Evolutionary conservation across 148 eudicot species (phyloP).

Genomic region (Pouteria glomerata): DNA sequence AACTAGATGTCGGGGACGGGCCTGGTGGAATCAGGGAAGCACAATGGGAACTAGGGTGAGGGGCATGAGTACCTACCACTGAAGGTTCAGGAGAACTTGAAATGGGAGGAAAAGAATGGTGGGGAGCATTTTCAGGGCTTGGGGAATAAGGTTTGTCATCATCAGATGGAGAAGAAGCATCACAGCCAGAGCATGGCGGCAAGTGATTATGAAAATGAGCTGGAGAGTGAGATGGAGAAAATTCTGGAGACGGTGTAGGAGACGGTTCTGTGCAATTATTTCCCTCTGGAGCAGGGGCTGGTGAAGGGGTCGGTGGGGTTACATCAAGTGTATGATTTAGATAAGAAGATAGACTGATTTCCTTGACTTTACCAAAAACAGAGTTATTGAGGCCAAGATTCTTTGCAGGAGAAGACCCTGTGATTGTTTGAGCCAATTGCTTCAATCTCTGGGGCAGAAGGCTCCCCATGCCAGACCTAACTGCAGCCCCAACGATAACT

Average conservation of each 20-base stretch:
- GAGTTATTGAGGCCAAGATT: conserved; percentile 60
- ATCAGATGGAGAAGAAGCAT: conserved; percentile 17
- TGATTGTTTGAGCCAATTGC: conserved; percentile 54
- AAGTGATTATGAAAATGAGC: conserved; percentile 2
- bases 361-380: conserved; percentile 62
- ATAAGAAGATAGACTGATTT: conserved; percentile 45
- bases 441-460: conserved; percentile 48
- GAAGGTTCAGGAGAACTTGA: conserved; percentile 25
- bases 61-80: background rate
- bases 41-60: conserved; percentile 9
- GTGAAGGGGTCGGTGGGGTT: conserved; percentile 37
- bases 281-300: conserved; percentile 31
- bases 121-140: conserved; percentile 4
- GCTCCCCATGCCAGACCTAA: conserved; percentile 32
- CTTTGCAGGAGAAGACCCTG: conserved; percentile 27
- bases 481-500: conserved; percentile 47
- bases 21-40: conserved; percentile 17
- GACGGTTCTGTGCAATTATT: conserved; percentile 16
- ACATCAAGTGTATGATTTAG: conserved; percentile 32
- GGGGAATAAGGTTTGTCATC: conserved; percentile 7
- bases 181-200: conserved; percentile 19
- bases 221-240: conserved; percentile 17
- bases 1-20: conserved; percentile 19
- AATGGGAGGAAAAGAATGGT: conserved; percentile 13
- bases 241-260: conserved; percentile 14